A percentile compares a stretch with the other conserved stretches of the same genome.
These are phyloP conservation scores for Gamarada debralockiae DNA, from an alignment of 495 filamentous ascomycete species.

Conservation along the genomic window DNA sequence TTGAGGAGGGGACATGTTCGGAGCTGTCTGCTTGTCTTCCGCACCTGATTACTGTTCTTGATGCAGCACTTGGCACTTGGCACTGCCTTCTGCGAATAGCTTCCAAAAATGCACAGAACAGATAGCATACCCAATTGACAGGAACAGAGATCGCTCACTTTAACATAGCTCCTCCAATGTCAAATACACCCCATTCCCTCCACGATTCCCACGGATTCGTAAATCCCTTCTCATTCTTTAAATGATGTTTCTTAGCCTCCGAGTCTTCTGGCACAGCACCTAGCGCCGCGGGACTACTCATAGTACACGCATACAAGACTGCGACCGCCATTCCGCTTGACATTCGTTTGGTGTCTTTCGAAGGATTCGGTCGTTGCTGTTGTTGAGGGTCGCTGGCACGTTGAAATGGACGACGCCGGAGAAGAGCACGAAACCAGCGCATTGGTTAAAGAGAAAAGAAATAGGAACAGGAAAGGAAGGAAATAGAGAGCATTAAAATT, in stretches of 20 bases:
- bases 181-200: constrained; percentile 23
- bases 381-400: too few species aligned
- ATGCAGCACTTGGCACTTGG: too few species aligned
- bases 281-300: constrained; percentile 13
- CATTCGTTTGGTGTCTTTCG: constrained; percentile 6
- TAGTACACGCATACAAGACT: constrained; percentile 18
- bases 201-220: constrained; percentile 34
- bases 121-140: background rate
- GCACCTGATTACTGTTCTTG: too few species aligned
- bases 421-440: too few species aligned
- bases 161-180: constrained; percentile 9
- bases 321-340: constrained; percentile 15
- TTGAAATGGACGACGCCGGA: too few species aligned
- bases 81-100: too few species aligned
- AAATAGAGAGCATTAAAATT: too few species aligned
- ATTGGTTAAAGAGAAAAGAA: too few species aligned
- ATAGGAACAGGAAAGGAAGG: too few species aligned
- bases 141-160: constrained; percentile 1
- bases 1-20: background rate
- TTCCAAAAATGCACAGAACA: too few species aligned
- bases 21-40: background rate
- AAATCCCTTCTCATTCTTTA: constrained; percentile 21
- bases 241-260: constrained; percentile 21
- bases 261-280: constrained; percentile 24
- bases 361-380: background rate